Conservation (phyloP, 1,284 basidiomycete genomes). For the Leucoagaricus sp. region DNA sequence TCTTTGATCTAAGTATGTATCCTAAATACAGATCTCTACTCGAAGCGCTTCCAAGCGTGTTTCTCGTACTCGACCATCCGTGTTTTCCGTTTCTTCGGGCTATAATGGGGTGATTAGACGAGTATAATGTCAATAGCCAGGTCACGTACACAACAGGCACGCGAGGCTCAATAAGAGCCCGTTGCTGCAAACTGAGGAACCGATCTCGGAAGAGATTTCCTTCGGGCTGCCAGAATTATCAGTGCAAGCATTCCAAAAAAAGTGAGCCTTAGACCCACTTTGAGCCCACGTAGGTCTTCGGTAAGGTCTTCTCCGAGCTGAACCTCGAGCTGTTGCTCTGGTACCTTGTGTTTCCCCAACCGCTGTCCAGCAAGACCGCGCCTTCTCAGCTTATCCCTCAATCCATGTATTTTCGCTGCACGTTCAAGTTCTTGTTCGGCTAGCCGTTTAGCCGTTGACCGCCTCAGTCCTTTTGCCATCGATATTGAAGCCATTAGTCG, state of each 20-base stretch:
- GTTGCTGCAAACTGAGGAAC: slow-evolving; percentile 80
- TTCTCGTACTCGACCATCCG: slow-evolving; percentile 84
- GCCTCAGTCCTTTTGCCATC: slow-evolving; percentile 53
- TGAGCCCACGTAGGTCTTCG: slow-evolving; percentile 83
- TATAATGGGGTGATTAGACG: slow-evolving; percentile 29
- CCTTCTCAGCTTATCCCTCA: slow-evolving; percentile 43
- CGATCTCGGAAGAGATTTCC: slow-evolving; percentile 93
- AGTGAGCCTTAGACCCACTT: slow-evolving; percentile 47
- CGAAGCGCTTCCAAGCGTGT: slow-evolving; percentile 86
- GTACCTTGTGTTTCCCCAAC: slow-evolving; percentile 79
- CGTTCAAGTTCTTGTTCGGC: slow-evolving; percentile 46
- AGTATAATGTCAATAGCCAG: slow-evolving; percentile 9
- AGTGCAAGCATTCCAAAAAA: slow-evolving; percentile 3
- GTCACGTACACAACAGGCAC: slow-evolving; percentile 68
- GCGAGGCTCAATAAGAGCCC: slow-evolving; percentile 78
- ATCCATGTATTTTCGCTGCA: slow-evolving; percentile 36
- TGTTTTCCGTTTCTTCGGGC: slow-evolving; percentile 61
- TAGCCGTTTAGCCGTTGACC: slow-evolving; percentile 40
- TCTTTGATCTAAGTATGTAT: slow-evolving; percentile 10
- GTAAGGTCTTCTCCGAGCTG: slow-evolving; percentile 92
- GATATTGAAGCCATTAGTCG: slow-evolving; percentile 58
- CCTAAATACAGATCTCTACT: slow-evolving; percentile 27
- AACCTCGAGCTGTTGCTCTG: slow-evolving; percentile 72
- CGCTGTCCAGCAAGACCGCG: slow-evolving; percentile 65
- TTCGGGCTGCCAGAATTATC: slow-evolving; percentile 63